Evolutionary conservation across 1,139 yeast species (phyloP).

Genomic region (Yamadazyma atlantica): DNA sequence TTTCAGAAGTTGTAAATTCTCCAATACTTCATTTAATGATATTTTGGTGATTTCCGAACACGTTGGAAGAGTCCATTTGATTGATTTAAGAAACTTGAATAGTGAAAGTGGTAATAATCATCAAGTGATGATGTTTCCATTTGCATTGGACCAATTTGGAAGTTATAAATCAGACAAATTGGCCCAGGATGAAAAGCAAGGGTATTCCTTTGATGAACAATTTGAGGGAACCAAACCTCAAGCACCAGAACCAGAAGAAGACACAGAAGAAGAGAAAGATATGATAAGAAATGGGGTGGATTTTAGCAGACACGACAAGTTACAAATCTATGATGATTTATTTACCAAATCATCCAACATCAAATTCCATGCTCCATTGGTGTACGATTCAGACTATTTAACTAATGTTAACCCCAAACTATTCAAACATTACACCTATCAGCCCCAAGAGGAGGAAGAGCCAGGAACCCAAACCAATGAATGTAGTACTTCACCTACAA

Average conservation of each 20-base stretch:
- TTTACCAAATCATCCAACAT: conserved; percentile 6
- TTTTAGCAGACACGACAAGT: conserved; percentile 11
- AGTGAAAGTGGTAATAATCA: conserved; percentile 46
- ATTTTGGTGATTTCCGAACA: conserved; percentile 78
- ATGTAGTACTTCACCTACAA: conserved; percentile 3
- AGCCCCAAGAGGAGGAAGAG: conserved; percentile 5
- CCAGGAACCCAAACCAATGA: background rate
- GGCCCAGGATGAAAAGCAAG: background rate
- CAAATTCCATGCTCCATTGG: conserved; percentile 40
- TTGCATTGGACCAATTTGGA: conserved; percentile 44
- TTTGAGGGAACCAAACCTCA: conserved; percentile 2
- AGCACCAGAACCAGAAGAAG: too few relatives aligned
- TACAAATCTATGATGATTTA: conserved; percentile 16
- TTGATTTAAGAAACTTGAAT: conserved; percentile 70
- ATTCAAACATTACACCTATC: conserved; percentile 38
- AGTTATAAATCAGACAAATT: conserved; percentile 20
- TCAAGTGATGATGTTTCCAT: conserved; percentile 64
- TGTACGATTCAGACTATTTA: conserved; percentile 44
- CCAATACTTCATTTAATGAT: conserved; percentile 68
- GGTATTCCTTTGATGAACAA: conserved; percentile 1
- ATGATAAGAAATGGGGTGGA: too few relatives aligned
- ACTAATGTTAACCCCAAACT: conserved; percentile 39
- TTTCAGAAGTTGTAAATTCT: conserved; percentile 68
- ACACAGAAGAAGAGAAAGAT: too few relatives aligned
- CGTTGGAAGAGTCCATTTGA: conserved; percentile 78